Evolutionary conservation across 78 protist species (phyloP), one percentile per base, ranked within the genome.

Genomic region (Dictyostelium intermedium): DNA sequence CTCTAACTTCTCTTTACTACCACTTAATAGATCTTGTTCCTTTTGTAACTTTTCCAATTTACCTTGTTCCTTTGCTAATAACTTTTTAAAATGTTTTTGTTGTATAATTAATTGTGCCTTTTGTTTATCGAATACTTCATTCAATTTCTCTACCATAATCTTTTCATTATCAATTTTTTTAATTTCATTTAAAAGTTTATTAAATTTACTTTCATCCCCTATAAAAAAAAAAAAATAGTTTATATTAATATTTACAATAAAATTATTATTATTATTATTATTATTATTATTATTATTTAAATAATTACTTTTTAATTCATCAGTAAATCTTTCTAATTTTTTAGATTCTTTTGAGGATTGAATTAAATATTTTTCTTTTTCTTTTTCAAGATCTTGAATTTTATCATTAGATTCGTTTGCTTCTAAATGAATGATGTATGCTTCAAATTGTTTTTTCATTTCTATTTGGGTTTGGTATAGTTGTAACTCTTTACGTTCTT

Each of bases 401-500:
- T 23, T 82, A 16, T 50, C 23, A 39, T 63, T 35, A 3, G 92
- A n/a, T 27, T 60, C 76, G 4, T n/a, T n/a, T 1, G 35, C 81
- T 47, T 97, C 98, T 1, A 61, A 3, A 20, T 93, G 53, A 72
- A 83, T 47, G 25, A 97, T 91, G 35, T 95, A 72, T 81, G 95
- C 96, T 86, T 98, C 99, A 82, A 97, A 85, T 11, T 86, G 56
- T 14, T 98, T 87, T 18, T 91, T 81, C 27, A 70, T 34, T 3
- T 18, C 20, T 47, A 97, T 97, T 5, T 91, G 86, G 23, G 2
- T n/a, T 20, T 95, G 97, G 82, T 91, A 95, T 37, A 30, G 63
- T 10, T 56, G 37, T 30, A 98, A 91, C 82, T 99, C 99, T 16
- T 96, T 50, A 50, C 89, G 82, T 76, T 99, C 99, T 2, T 23